Evolutionary conservation across 1,284 basidiomycete genomes (phyloP).

Genomic region (Apiotrichum mycotoxinovorans): DNA sequence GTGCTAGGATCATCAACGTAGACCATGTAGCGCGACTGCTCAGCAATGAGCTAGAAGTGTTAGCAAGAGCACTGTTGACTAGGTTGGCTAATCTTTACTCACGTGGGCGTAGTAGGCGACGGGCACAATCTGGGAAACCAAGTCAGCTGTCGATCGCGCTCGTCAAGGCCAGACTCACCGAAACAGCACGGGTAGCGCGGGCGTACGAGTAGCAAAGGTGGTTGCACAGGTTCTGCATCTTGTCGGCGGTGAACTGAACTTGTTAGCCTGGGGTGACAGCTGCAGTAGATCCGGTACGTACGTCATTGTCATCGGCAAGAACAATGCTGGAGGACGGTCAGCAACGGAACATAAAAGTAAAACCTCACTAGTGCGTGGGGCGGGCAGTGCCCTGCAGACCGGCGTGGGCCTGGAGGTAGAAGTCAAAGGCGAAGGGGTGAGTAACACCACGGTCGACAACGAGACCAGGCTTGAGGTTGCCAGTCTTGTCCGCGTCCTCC

Average conservation of each 20-base stretch:
- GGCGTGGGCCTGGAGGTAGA: constrained; percentile 47
- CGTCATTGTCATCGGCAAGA: constrained; percentile 35
- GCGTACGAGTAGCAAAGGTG: constrained; percentile 49
- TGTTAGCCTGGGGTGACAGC: no score
- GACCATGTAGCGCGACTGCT: constrained; percentile 47
- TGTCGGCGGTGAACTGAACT: constrained; percentile 42
- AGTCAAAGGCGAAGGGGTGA: constrained; percentile 51
- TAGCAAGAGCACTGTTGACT: neutral
- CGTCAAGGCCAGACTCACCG: constrained; percentile 18
- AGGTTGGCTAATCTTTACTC: constrained; percentile 2
- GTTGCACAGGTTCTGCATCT: constrained; percentile 43
- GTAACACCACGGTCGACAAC: constrained; percentile 49
- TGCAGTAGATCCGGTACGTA: constrained; percentile 2
- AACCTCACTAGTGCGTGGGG: constrained; percentile 49
- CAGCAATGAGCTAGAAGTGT: constrained; percentile 39
- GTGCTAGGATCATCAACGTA: constrained; percentile 35
- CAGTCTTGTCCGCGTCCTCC: constrained; percentile 44
- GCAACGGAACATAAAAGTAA: constrained; percentile 2
- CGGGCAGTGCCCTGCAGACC: constrained; percentile 49
- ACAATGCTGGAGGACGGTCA: constrained; percentile 27
- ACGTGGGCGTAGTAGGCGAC: constrained; percentile 37
- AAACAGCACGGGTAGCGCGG: constrained; percentile 50
- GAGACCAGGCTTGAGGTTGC: constrained; percentile 48
- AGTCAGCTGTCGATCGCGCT: neutral
- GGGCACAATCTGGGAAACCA: constrained; percentile 31